phyloP scores from a whole-genome alignment of 768 basidiomycete genomes.

The Pleurotus platypus region DNA sequence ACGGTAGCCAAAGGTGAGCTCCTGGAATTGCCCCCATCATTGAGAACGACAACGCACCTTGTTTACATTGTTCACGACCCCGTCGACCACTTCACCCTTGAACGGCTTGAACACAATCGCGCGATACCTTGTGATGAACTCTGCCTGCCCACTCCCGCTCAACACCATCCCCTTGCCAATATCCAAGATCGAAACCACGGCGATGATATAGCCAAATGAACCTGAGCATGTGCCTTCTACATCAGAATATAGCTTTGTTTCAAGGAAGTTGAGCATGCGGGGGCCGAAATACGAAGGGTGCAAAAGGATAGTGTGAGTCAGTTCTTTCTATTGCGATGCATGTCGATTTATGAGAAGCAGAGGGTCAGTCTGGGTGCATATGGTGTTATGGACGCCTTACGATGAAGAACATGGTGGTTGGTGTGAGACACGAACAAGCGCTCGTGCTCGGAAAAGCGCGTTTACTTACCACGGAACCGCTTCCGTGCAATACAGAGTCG shows the following conservation, averaged over 20 bases:
- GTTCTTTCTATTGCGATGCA: slow-evolving; percentile 68
- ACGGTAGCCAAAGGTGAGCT: not conserved
- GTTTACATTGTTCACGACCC: slow-evolving; percentile 91
- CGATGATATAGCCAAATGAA: slow-evolving; percentile 91
- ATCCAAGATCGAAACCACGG: slow-evolving; percentile 85
- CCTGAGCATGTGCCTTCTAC: slow-evolving; percentile 98
- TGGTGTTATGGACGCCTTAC: slow-evolving; percentile 34
- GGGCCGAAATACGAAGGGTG: slow-evolving; percentile 99
- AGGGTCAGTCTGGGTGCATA: slow-evolving; percentile 8
- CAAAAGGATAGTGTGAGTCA: slow-evolving; percentile 95
- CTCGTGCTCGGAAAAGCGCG: not conserved
- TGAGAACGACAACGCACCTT: slow-evolving; percentile 57
- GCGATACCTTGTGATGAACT: slow-evolving; percentile 91
- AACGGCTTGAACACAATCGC: slow-evolving; percentile 99
- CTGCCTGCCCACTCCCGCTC: slow-evolving; percentile 89
- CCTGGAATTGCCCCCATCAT: not conserved
- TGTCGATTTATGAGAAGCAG: slow-evolving; percentile 8
- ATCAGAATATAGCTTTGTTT: slow-evolving; percentile 90
- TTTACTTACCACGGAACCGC: no score
- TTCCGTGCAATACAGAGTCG: no score
- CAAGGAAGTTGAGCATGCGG: slow-evolving; percentile 89
- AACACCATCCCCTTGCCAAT: slow-evolving; percentile 92
- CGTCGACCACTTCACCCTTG: slow-evolving; percentile 98
- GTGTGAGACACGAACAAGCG: not conserved
- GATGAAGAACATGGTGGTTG: slow-evolving; percentile 64